Percentiles rank a stretch among this genome's conserved stretches.
Evolutionary conservation across 257 asterid species (phyloP).

Genomic region (Solanum pinnatisectum): DNA sequence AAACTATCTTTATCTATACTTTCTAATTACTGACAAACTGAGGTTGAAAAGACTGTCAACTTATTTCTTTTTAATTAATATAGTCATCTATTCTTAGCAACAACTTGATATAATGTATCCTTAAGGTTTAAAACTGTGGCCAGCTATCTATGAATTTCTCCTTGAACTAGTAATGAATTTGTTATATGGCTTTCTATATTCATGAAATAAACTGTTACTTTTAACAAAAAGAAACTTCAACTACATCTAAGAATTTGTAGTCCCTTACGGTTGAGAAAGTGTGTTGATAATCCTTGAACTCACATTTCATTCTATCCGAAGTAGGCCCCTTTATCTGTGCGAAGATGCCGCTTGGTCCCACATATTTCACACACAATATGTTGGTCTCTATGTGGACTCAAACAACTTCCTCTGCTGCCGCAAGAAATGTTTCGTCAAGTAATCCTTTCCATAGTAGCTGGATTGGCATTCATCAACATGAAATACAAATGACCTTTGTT

Average conservation of each 20-base stretch:
- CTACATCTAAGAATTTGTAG: not conserved
- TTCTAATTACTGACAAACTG: no score
- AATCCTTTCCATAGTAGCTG: constrained; percentile 73
- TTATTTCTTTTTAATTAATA: no score
- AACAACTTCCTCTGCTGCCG: constrained; percentile 74
- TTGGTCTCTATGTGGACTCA: constrained; percentile 55
- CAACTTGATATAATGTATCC: no score
- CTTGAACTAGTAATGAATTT: not conserved
- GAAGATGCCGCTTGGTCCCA: constrained; percentile 35
- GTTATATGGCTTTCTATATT: not conserved
- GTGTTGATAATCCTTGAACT: constrained; percentile 34
- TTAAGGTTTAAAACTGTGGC: not conserved
- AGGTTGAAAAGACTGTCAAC: no score
- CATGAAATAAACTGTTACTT: not conserved
- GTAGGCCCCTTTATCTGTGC: constrained; percentile 32
- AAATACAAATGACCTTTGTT: constrained; percentile 70
- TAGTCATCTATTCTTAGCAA: no score
- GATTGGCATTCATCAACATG: constrained; percentile 69
- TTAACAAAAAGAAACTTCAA: not conserved
- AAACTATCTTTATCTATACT: no score
- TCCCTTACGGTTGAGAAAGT: constrained; percentile 55
- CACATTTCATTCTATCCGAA: constrained; percentile 39
- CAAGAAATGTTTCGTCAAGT: constrained; percentile 62
- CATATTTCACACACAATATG: constrained; percentile 58
- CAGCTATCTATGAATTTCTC: no score